Evolutionary conservation across 495 filamentous ascomycete genomes (phyloP), one percentile per base, ranked within the genome.

Genomic region (Eremomyces bilateralis): DNA sequence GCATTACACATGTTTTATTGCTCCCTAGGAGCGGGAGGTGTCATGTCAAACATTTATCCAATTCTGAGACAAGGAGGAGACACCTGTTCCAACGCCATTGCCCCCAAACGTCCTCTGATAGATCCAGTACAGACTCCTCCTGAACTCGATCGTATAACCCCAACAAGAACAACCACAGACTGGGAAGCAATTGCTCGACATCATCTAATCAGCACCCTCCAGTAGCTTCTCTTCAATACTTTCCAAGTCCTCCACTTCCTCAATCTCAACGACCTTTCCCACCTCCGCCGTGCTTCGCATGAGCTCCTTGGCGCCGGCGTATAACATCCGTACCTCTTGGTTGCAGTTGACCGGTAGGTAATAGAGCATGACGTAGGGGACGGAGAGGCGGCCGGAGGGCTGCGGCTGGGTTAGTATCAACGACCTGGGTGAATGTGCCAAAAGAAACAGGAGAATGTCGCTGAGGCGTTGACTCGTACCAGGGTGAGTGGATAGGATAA

Each of bases 261-360:
- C 67, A 15, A 91, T 67, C 52, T 91, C 81, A 34, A 93, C 62
- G 4, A 91, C 73, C 39, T 67, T 69, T 20, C 74, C 74, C 19
- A 80, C 80, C 57, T 92, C 81, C 6, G 78, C 76, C 35, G 78
- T 82, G 46, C 75, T 90, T 42, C 84, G 71, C 71, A 97, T 80
- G 54, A 93, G 56, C 58, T 97, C 85, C 53, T 90, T 91, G 17
- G 85, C 85, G 15, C 81, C 73, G 13, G 88, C 88, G 56, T 97
- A 97, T 58, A 82, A 64, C 88, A 94, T 95, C 33, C 79, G 71
- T 49, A 74, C 53, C 41, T 76, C 75, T 40, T 60, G 65, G 52
- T 88, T 91, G 58, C 79, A 83, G 30, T 84, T 92, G 30, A 69
- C 74, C 13, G 88, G 88, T 31, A 94, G 66, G 54, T 84, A 93